These are phyloP conservation scores for Boletus rubescentipes DNA, from an alignment of 768 basidiomycete genomes.

Conservation along the genomic window DNA sequence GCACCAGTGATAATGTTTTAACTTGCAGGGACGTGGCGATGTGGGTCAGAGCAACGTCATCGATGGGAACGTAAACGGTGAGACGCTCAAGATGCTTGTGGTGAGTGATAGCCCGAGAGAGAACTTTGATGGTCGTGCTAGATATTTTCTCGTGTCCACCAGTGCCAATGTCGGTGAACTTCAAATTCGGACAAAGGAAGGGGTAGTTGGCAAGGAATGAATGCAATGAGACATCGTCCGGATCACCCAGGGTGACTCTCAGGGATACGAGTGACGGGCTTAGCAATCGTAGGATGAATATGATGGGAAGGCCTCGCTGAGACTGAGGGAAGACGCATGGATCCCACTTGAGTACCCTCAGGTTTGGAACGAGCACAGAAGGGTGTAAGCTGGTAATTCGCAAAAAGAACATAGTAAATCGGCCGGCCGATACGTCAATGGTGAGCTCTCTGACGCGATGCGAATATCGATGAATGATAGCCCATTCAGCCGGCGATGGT, in stretches of 20 bases:
- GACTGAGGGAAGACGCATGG: neutral
- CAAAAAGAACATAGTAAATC: neutral
- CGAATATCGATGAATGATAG: neutral
- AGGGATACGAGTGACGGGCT: neutral
- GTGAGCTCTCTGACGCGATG: constrained; percentile 1
- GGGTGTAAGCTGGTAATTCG: neutral
- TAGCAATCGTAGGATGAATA: neutral
- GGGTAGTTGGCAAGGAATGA: neutral
- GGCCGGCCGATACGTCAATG: too few species aligned
- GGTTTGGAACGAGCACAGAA: neutral
- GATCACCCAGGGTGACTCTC: neutral
- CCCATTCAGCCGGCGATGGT: neutral
- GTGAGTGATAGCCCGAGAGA: neutral
- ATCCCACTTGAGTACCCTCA: neutral
- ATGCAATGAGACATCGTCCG: neutral
- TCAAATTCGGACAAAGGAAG: neutral
- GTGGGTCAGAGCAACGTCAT: neutral
- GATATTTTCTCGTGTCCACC: neutral
- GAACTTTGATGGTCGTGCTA: neutral
- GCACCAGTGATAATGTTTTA: neutral
- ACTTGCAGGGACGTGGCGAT: neutral
- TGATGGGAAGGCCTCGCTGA: too few species aligned
- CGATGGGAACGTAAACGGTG: neutral
- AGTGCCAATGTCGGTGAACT: neutral
- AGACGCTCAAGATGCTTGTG: neutral